Base-by-base conservation (phyloP, 306 rosid genomes). In the Vigna hirtella region DNA sequence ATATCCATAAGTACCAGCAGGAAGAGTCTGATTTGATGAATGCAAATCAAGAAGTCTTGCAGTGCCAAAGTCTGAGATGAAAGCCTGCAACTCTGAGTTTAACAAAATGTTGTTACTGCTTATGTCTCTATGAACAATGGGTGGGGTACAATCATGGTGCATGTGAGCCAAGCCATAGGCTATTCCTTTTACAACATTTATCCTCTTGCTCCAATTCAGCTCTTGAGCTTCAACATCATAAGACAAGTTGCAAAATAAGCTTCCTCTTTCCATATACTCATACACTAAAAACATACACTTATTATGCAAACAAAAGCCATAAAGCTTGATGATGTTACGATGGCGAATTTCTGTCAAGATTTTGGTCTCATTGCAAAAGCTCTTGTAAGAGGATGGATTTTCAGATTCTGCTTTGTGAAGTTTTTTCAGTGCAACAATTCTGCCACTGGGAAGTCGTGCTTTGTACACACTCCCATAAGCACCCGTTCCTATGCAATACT, bases 251-350 rank as follows among this genome's bases (percentile, higher is more conserved):
- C 16, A 64, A 20, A 73, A 72, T 2, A 73, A 43, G 79, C 83
- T 80, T 51, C 79, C 83, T 3, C 58, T 53, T 80, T 73, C 74
- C 79, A 80, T 80, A 18, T 81, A 73, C 30, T 77, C 84, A 64
- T 72, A 81, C 12, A 72, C 62, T 36, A 28, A 42, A 48, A 78
- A 70, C 77, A 58, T 78, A 22, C 76, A 69, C 11, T n/a, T 50
- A 1, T 57, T 70, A 47, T 70, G 82, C 71, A 78, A 26, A 20
- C 82, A 70, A 18, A 47, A 70, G 2, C 77, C 82, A 30, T 78
- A 36, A 5, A 71, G 78, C n/a, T 17, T 26, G 1, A 51, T 62
- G 26, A 58, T 68, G 36, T 69, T 78, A 0, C 82, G 51, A 5
- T 72, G 77, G 16, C 64, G 55, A 2, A 51, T 79, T 34, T 79